These are phyloP conservation scores for Plectosphaerella sp. DNA, from an alignment of 2,329 filamentous ascomycete species.

Conservation along the genomic window DNA sequence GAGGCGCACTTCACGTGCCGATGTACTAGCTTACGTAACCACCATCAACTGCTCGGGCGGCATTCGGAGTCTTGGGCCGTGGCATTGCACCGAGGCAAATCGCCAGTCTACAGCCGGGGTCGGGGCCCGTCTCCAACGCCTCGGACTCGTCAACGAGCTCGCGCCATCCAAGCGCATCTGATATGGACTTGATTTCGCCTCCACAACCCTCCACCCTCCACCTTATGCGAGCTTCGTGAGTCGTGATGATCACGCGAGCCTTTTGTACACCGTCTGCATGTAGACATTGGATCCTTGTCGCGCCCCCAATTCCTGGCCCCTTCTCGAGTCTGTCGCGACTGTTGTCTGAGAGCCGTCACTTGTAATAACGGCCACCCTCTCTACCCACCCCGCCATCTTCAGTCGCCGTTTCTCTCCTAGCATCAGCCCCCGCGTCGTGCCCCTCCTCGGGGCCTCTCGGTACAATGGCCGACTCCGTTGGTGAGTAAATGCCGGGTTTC, in stretches of 20 bases:
- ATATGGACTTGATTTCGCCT: not conserved
- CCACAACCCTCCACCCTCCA: not conserved
- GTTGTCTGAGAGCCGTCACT: not conserved
- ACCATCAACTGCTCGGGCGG: too few species aligned
- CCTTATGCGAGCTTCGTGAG: not conserved
- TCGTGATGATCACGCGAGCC: not conserved
- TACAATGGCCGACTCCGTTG: conserved; percentile 33
- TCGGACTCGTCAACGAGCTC: not conserved
- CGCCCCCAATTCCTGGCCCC: not conserved
- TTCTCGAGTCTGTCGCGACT: not conserved
- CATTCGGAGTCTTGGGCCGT: too few species aligned
- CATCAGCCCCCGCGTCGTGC: not conserved
- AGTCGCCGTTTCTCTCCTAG: not conserved
- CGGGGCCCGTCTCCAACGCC: not conserved
- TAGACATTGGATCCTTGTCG: not conserved
- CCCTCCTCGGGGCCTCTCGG: not conserved
- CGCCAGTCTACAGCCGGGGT: not conserved
- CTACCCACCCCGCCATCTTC: not conserved
- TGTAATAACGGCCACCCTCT: not conserved
- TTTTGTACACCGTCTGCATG: not conserved
- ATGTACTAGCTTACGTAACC: too few species aligned
- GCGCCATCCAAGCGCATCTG: not conserved
- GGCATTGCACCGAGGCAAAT: conserved; percentile 3
- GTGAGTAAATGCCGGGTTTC: conserved; percentile 17
- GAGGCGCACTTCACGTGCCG: too few species aligned